phyloP scores from a whole-genome alignment of 345 rosid genomes.

The Eucalyptus regnans region DNA sequence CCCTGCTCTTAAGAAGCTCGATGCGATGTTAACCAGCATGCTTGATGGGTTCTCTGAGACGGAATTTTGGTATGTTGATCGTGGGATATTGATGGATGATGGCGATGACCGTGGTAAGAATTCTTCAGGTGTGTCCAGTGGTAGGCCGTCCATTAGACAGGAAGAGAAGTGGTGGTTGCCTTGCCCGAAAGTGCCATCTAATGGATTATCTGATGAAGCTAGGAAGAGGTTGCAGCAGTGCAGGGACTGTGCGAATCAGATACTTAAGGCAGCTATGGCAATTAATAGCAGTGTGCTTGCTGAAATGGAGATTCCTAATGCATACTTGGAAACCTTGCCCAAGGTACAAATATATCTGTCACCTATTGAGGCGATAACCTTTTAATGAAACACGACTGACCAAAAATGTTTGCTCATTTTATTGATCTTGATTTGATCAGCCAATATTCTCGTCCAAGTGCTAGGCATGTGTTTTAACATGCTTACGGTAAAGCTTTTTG shows the following conservation, averaged over 20 bases:
- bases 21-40: conserved; percentile 72
- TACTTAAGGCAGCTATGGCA: conserved; percentile 94
- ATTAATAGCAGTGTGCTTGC: conserved; percentile 82
- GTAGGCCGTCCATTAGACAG: conserved; percentile 75
- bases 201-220: conserved; percentile 65
- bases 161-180: conserved; percentile 95
- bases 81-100: conserved; percentile 66
- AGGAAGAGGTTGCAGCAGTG: conserved; percentile 83
- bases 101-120: conserved; percentile 31
- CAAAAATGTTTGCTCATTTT: background rate
- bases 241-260: conserved; percentile 84
- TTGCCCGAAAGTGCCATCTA: conserved; percentile 70
- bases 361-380: too few species aligned
- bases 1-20: conserved; percentile 96
- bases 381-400: background rate
- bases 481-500: background rate
- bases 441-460: background rate
- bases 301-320: conserved; percentile 88
- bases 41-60: conserved; percentile 69
- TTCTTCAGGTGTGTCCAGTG: conserved; percentile 31
- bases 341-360: conserved; percentile 35
- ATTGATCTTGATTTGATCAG: background rate
- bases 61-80: conserved; percentile 89
- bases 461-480: background rate
- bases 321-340: conserved; percentile 81